Percentiles rank a stretch among this genome's conserved stretches.
Conservation (phyloP, 2,329 filamentous ascomycete species). For the Grosmannia penicillata region DNA sequence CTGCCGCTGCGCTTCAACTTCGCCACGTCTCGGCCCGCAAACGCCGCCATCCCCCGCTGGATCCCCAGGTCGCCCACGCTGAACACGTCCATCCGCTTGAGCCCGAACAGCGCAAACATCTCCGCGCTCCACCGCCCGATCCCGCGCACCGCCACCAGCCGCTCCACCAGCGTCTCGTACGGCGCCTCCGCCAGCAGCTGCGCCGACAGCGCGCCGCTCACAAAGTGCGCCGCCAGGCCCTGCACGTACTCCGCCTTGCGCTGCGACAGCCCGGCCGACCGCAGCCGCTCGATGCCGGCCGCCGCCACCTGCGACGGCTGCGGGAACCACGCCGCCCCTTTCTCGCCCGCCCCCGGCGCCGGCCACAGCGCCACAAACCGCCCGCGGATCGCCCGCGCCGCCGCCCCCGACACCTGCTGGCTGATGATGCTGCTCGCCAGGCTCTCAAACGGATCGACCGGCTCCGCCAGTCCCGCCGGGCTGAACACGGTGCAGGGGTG, state of each 20-base stretch:
- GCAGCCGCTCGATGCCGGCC: slow-evolving; percentile 50
- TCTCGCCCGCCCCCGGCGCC: background rate
- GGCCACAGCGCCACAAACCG: slow-evolving; percentile 61
- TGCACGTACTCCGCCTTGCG: slow-evolving; percentile 92
- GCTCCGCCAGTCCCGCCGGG: slow-evolving; percentile 65
- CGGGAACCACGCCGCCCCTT: slow-evolving; percentile 47
- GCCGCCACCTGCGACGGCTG: slow-evolving; percentile 57
- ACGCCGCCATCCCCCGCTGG: slow-evolving; percentile 85
- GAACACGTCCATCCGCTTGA: slow-evolving; percentile 91
- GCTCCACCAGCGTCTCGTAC: slow-evolving; percentile 75
- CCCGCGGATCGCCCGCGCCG: slow-evolving; percentile 74
- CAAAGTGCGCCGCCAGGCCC: slow-evolving; percentile 73
- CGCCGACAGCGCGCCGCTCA: slow-evolving; percentile 57
- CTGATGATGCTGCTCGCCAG: slow-evolving; percentile 82
- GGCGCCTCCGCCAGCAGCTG: slow-evolving; percentile 60
- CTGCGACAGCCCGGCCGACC: slow-evolving; percentile 78
- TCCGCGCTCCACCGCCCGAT: slow-evolving; percentile 85
- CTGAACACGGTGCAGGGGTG: slow-evolving; percentile 70
- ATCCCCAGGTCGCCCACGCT: slow-evolving; percentile 85
- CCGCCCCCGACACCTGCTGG: slow-evolving; percentile 89
- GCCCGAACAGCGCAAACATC: slow-evolving; percentile 95
- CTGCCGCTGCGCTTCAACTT: slow-evolving; percentile 54
- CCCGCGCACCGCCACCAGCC: slow-evolving; percentile 72
- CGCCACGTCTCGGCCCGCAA: slow-evolving; percentile 65
- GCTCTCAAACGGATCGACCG: slow-evolving; percentile 75